A percentile compares a stretch with the other conserved stretches of the same genome.
phyloP scores from a whole-genome alignment of 2,329 filamentous ascomycete species.

The Colletotrichum chrysophilum region DNA sequence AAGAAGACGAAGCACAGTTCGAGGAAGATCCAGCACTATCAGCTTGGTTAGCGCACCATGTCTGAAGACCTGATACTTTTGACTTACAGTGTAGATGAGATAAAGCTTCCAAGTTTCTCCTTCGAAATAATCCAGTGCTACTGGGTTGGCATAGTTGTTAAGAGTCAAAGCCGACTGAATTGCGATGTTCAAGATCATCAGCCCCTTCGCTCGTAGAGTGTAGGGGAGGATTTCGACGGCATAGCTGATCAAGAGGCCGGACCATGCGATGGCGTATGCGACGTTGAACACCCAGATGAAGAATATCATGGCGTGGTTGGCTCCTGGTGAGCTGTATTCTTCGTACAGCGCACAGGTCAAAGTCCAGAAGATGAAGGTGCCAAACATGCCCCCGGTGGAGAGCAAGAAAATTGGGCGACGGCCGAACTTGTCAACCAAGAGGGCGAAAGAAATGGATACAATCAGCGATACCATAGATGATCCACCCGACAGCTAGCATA shows the following conservation, averaged over 20 bases:
- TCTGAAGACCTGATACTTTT: neutral
- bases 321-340: constrained; percentile 36
- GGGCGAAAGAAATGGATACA: constrained; percentile 54
- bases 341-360: constrained; percentile 51
- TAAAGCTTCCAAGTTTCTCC: constrained; percentile 58
- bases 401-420: constrained; percentile 54
- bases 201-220: constrained; percentile 54
- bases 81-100: constrained; percentile 58
- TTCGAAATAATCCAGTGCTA: constrained; percentile 55
- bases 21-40: constrained; percentile 12
- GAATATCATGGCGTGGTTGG: constrained; percentile 48
- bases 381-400: constrained; percentile 41
- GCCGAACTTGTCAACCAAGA: constrained; percentile 59
- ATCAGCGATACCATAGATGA: constrained; percentile 57
- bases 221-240: constrained; percentile 56
- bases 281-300: constrained; percentile 42
- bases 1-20: constrained; percentile 47
- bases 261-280: constrained; percentile 63
- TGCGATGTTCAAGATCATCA: constrained; percentile 62
- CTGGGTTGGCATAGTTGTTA: constrained; percentile 59
- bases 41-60: neutral
- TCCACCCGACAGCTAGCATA: constrained; percentile 40
- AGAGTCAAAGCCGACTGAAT: constrained; percentile 60
- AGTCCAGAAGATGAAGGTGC: constrained; percentile 57
- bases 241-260: constrained; percentile 62